phyloP scores from a whole-genome alignment of 2,329 filamentous ascomycete genomes.

The Beauveria bassiana region DNA sequence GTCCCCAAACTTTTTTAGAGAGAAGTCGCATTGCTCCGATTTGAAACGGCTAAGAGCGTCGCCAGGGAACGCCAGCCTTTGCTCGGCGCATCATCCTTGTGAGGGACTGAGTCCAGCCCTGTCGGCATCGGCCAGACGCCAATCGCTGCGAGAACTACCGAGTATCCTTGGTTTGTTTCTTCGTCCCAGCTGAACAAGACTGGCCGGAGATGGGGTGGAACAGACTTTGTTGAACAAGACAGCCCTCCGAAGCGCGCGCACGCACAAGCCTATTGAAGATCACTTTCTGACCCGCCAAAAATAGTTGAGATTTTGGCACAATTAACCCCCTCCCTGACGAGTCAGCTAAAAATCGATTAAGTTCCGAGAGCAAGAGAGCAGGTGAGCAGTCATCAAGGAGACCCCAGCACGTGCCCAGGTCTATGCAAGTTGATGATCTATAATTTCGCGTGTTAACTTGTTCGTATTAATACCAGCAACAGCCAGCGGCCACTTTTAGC shows the following conservation, averaged over 20 bases:
- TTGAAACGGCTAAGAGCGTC: neutral
- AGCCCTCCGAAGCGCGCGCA: neutral
- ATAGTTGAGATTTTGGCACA: too few species aligned
- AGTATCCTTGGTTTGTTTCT: neutral
- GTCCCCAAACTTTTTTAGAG: neutral
- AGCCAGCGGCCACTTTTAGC: too few species aligned
- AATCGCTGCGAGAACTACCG: neutral
- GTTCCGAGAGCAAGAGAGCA: too few species aligned
- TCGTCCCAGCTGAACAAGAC: neutral
- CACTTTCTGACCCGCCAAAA: neutral
- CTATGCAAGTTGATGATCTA: too few species aligned
- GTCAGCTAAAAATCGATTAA: neutral
- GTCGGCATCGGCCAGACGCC: neutral
- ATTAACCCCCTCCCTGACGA: neutral
- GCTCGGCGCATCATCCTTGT: neutral
- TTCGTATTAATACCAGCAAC: too few species aligned
- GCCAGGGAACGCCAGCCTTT: neutral
- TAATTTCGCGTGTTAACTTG: too few species aligned
- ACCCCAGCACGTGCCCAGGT: too few species aligned
- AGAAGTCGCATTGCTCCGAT: neutral
- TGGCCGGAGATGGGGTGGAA: neutral
- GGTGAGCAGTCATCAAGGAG: too few species aligned
- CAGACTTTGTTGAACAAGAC: neutral
- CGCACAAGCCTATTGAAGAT: slow-evolving; percentile 1
- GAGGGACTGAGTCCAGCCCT: neutral